Percentiles rank a stretch among this genome's conserved stretches.
phyloP scores from a whole-genome alignment of 164 flowering plant genomes.

The Aristolochia contorta region DNA sequence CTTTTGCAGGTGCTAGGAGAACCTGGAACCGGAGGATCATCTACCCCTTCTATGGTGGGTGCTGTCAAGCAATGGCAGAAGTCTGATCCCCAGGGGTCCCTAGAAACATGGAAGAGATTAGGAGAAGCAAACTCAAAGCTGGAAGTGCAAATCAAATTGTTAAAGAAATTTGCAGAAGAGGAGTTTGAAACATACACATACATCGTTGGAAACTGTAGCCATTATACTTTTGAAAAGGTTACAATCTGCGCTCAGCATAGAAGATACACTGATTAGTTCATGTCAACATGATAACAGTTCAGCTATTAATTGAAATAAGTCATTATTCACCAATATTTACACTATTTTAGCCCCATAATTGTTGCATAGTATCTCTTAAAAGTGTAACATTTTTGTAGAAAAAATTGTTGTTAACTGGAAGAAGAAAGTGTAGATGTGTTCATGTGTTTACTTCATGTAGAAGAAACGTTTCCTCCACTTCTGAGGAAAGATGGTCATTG shows the following conservation, averaged over 20 bases:
- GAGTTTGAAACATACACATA: conserved; percentile 51
- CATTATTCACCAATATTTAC: too few species aligned
- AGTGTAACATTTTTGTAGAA: too few species aligned
- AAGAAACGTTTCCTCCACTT: too few species aligned
- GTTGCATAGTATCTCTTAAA: too few species aligned
- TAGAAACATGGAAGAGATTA: conserved; percentile 61
- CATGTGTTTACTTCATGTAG: too few species aligned
- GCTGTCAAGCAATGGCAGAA: conserved; percentile 96
- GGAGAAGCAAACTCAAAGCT: conserved; percentile 71
- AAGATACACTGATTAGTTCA: too few species aligned
- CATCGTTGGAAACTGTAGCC: conserved; percentile 51
- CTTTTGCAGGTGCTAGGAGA: conserved; percentile 78
- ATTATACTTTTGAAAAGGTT: conserved; percentile 56
- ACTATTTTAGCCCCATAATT: too few species aligned
- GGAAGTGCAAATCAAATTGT: conserved; percentile 46
- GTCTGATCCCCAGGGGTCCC: conserved; percentile 64
- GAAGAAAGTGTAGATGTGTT: too few species aligned
- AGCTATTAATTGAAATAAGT: too few species aligned
- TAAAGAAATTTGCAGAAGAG: conserved; percentile 55
- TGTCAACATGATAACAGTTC: too few species aligned
- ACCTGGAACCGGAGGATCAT: conserved; percentile 98
- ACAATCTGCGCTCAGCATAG: background rate
- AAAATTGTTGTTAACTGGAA: too few species aligned
- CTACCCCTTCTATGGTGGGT: conserved; percentile 99
- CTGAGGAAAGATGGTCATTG: too few species aligned